phyloP scores from a whole-genome alignment of 352 stramenopile genomes.

The Phytophthora cryptogea region DNA sequence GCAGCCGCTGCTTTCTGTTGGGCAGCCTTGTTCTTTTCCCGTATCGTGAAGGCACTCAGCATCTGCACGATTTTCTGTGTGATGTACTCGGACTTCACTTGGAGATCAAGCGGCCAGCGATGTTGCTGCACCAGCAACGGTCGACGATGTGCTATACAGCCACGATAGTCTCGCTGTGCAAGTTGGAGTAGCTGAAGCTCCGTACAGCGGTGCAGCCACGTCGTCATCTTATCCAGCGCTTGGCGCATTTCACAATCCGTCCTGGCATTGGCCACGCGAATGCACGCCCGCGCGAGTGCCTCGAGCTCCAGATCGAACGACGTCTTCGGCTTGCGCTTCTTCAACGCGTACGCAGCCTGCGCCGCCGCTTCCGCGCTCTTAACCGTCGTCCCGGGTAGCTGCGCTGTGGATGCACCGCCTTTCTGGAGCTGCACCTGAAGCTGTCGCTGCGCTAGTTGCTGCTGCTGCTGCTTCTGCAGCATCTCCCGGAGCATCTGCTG shows the following conservation, averaged over 20 bases:
- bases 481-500: slow-evolving; percentile 49
- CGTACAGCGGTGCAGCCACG: slow-evolving; percentile 60
- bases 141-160: slow-evolving; percentile 43
- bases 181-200: slow-evolving; percentile 57
- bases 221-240: slow-evolving; percentile 57
- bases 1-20: slow-evolving; percentile 11
- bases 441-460: slow-evolving; percentile 30
- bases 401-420: slow-evolving; percentile 1
- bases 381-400: not conserved
- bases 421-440: slow-evolving; percentile 33
- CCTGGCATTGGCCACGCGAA: slow-evolving; percentile 47
- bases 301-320: slow-evolving; percentile 64
- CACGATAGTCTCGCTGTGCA: slow-evolving; percentile 57
- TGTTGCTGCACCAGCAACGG: slow-evolving; percentile 41
- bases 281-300: slow-evolving; percentile 54
- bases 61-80: slow-evolving; percentile 59
- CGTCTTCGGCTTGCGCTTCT: slow-evolving; percentile 50
- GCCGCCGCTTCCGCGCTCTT: slow-evolving; percentile 1
- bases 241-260: slow-evolving; percentile 60
- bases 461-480: slow-evolving; percentile 42
- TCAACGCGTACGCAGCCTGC: slow-evolving; percentile 13
- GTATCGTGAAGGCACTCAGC: slow-evolving; percentile 36
- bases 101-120: slow-evolving; percentile 56
- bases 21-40: slow-evolving; percentile 30
- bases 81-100: slow-evolving; percentile 64